Base-by-base conservation (phyloP, 176 grass and related monocot genomes). In the Hsuehochloa calcarea region DNA sequence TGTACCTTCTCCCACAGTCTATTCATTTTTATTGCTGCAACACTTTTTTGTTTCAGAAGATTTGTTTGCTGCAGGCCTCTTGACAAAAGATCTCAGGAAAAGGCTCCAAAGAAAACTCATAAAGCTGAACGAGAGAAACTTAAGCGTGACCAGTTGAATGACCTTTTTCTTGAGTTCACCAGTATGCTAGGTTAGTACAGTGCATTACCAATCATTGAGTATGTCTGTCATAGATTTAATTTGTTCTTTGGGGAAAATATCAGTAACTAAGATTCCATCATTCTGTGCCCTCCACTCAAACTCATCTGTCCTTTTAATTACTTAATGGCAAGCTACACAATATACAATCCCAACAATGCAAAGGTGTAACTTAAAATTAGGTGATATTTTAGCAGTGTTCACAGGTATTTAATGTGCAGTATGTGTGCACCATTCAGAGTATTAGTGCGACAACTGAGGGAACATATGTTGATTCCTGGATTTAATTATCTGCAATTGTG, bases 61-160 rank as follows among this genome's bases (percentile, higher is more conserved):
- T 45, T 44, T 75, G 35, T 74, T 15, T 88, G 63, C 65, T 86
- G 75, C 69, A 95, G 90, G 85, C 78, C 58, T 78, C 41, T 72
- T 78, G 65, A 83, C 76, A 85, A 83, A 92, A 88, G 78, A 58
- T 61, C 62, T 52, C 93, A 84, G 70, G 85, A 85, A 81, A 92
- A 43, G 27, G 49, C 72, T 84, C 90, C 93, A 68, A 95, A 88
- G 88, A 95, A 90, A 89, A 92, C 75, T 56, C 88, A 95, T 50
- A 92, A 95, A 88, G 90, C 93, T 78, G 93, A 92, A 85, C 86
- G 88, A 51, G 93, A 92, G 75, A 95, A 92, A 85, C 93, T 90
- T 64, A 95, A 92, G 84, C 90, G 93, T 70, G 93, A 92, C 67
- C 88, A 92, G 43, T 80, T 95, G 77, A 95, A 95, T 88, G 93